Evolutionary conservation across 2,329 filamentous ascomycete genomes (phyloP), one percentile per base, ranked within the genome.

Genomic region (Camillea tinctor): DNA sequence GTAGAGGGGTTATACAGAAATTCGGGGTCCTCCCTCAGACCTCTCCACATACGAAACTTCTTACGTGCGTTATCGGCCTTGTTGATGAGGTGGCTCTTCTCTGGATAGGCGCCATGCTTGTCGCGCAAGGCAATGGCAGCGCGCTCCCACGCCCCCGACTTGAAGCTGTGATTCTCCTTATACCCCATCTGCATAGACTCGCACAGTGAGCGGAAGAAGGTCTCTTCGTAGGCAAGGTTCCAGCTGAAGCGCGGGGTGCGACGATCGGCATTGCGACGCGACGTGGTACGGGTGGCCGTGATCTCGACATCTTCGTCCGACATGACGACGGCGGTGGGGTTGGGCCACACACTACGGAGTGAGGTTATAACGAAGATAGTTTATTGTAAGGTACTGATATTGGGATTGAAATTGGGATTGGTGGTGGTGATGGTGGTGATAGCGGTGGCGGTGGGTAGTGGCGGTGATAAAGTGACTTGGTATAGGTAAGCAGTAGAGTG

Each of bases 51-150:
- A n/a, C 84, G 81, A 62, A 86, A 87, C 67, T 84, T 83, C 72
- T 87, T 87, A 55, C 84, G 79, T 60, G 84, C 84, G 71, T 87
- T 87, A 73, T 87, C 84, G 64, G 82, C 84, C 74, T 87, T 87
- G 76, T 87, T 87, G 72, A 87, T 85, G 40, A 87, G 80, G 57
- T 87, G 84, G 66, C 79, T 81, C 74, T 86, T 86, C 62, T 84
- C 80, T n/a, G 84, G 83, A 63, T 79, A 84, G 52, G 84, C 83
- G 68, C 77, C 77, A 67, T 86, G 84, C 57, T 79, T 79, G 26
- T 83, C 81, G 73, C 82, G 79, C 57, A 87, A 73, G 30, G 82
- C 83, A 52, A 78, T 75, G 58, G 80, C 79, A 52, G 84, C 84
- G 64, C 82, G 81, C 59, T 86, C 82, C 84, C 84, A 87, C 1